phyloP scores from a whole-genome alignment of 352 stramenopile species.

The Elongisporangium anandrum region DNA sequence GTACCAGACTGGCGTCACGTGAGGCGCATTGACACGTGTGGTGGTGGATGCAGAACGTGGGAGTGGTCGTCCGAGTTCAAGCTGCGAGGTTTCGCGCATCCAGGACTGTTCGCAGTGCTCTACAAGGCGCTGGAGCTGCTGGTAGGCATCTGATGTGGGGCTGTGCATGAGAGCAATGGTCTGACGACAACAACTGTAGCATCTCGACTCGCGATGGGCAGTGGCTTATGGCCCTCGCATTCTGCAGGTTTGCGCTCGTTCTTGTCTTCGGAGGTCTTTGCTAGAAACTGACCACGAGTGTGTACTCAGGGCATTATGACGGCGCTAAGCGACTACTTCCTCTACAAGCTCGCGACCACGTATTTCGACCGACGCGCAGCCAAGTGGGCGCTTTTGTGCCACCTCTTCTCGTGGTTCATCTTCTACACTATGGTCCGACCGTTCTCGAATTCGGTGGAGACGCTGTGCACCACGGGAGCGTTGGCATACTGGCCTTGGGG shows the following conservation, averaged over 20 bases:
- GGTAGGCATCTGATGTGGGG: conserved; percentile 21
- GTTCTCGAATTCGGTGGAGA: conserved; percentile 86
- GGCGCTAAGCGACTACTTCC: conserved; percentile 63
- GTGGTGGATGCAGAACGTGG: conserved; percentile 55
- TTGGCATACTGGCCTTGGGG: conserved; percentile 78
- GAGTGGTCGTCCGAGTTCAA: conserved; percentile 74
- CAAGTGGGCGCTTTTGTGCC: conserved; percentile 71
- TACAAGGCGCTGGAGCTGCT: conserved; percentile 72
- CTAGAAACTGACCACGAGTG: not conserved
- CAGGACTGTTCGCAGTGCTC: conserved; percentile 65
- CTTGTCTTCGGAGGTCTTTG: not conserved
- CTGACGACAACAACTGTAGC: conserved; percentile 17
- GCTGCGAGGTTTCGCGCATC: conserved; percentile 77
- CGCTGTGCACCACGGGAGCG: conserved; percentile 67
- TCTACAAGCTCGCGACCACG: conserved; percentile 53
- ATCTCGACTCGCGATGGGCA: conserved; percentile 77
- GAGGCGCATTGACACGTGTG: not conserved
- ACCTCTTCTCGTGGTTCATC: conserved; percentile 81
- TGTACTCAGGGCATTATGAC: conserved; percentile 46
- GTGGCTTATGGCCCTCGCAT: conserved; percentile 75
- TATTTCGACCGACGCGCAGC: conserved; percentile 68
- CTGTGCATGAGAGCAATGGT: not conserved
- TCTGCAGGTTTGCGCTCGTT: conserved; percentile 35
- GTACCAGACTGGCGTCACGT: not conserved
- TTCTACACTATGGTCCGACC: conserved; percentile 85